These are phyloP conservation scores for Boletus sensibilis DNA, from an alignment of 768 basidiomycete genomes.

Conservation along the genomic window DNA sequence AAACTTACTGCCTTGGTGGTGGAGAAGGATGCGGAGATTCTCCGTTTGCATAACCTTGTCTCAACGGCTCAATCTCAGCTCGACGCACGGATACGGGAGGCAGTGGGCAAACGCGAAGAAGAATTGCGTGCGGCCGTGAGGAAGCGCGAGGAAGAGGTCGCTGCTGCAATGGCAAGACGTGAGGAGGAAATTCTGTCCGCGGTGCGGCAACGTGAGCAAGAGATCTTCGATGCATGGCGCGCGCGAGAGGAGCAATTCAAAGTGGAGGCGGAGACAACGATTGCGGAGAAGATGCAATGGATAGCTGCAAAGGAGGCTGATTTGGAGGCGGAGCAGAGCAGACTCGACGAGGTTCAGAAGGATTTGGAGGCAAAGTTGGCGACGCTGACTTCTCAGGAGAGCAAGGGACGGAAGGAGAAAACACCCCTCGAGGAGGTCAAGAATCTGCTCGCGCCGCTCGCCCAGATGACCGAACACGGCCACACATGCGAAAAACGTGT, in stretches of 20 bases:
- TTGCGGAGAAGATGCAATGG: slow-evolving; percentile 46
- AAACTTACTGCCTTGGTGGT: slow-evolving; percentile 45
- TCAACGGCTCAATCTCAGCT: slow-evolving; percentile 40
- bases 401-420: slow-evolving; percentile 46
- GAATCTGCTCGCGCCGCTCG: slow-evolving; percentile 58
- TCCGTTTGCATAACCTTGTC: slow-evolving; percentile 45
- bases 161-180: slow-evolving; percentile 56
- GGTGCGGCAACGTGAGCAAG: slow-evolving; percentile 60
- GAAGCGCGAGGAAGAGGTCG: slow-evolving; percentile 71
- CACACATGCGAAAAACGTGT: slow-evolving; percentile 22
- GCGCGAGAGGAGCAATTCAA: slow-evolving; percentile 50
- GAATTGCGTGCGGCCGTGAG: slow-evolving; percentile 64
- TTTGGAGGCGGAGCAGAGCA: slow-evolving; percentile 48
- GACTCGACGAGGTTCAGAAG: slow-evolving; percentile 44
- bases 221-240: slow-evolving; percentile 61
- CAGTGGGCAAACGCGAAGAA: slow-evolving; percentile 62
- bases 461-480: slow-evolving; percentile 34
- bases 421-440: slow-evolving; percentile 75
- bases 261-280: slow-evolving; percentile 44
- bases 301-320: slow-evolving; percentile 52
- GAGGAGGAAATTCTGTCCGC: slow-evolving; percentile 74
- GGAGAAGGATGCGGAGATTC: slow-evolving; percentile 63
- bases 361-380: slow-evolving; percentile 53
- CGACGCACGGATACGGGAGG: slow-evolving; percentile 52
- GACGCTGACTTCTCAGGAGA: slow-evolving; percentile 40